Base-by-base conservation (phyloP, 805 yeast species). In the Ogataea pilisensis region DNA sequence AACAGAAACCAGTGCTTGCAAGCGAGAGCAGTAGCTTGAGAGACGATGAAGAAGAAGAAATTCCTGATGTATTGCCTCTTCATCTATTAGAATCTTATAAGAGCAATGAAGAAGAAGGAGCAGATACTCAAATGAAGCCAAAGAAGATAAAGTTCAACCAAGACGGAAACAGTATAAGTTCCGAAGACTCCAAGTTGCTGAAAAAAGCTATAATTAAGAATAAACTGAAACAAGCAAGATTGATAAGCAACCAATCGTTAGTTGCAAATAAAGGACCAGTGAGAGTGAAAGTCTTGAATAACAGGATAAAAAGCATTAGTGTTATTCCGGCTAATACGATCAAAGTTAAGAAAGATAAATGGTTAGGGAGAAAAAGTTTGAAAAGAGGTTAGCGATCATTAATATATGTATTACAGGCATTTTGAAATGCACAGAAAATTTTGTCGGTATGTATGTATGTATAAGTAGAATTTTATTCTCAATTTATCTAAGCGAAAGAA, bases 181-280 rank as follows among this genome's bases (percentile, higher is more conserved):
- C 57, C 11, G 39, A 44, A 8, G 63, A 41, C 3, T 45, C 41
- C 13, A 52, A 49, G 22, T 34, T 28, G 17, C 12, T 28, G 16
- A 45, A 41, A 25, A 41, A 48, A 41, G 50, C 45, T 26, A 33
- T 45, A 29, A 46, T 34, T 17, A 46, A 33, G 49, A 53, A 24
- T 42, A 51, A 46, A 37, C 37, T 63, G 42, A 64, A 64, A 33
- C 60, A 63, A 20, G 53, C 65, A n/a, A 58, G 58, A 37, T 50
- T 42, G 21, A 34, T 58, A 42, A 66, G 63, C 36, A 58, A 54
- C 38, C 55, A 49, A 2, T 41, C 55, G 4, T 44, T 29, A 16
- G 18, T 6, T 6, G 31, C 51, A 27, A 58, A 58, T 31, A 65
- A 63, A 38, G 76, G 75, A 1, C 71, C 72, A 1, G 71, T 72